A percentile compares a stretch with the other conserved stretches of the same genome.
phyloP scores from a whole-genome alignment of 139 green algal genomes.

The Marvania coccoides region DNA sequence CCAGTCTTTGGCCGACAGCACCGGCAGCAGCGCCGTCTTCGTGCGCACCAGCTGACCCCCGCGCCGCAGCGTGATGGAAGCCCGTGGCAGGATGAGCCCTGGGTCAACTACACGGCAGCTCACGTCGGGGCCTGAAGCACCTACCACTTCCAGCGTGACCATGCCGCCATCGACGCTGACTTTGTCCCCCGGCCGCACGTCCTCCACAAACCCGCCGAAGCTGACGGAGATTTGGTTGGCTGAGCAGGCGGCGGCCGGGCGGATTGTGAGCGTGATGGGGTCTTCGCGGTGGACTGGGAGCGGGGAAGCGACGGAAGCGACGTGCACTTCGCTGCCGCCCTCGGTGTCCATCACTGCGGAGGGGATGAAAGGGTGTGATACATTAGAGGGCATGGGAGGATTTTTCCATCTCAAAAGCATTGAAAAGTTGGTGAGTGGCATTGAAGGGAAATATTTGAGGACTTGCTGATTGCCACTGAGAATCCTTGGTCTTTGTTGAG shows the following conservation, averaged over 20 bases:
- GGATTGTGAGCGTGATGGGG: conserved; percentile 59
- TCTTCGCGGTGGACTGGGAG: conserved; percentile 48
- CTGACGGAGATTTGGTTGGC: conserved; percentile 38
- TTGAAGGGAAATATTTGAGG: too few species aligned
- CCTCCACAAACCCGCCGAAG: conserved; percentile 60
- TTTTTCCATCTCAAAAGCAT: background rate
- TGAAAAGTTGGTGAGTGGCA: background rate
- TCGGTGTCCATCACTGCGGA: conserved; percentile 89
- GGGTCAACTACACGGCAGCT: conserved; percentile 51
- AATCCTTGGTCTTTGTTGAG: conserved; percentile 71
- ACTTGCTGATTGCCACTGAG: background rate
- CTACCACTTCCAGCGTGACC: conserved; percentile 64
- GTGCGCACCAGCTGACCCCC: conserved; percentile 51
- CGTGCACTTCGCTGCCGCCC: conserved; percentile 68
- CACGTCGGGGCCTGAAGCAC: conserved; percentile 69
- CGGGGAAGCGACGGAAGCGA: conserved; percentile 33
- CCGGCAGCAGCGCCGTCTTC: conserved; percentile 65
- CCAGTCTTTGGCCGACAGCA: conserved; percentile 81
- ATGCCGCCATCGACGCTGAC: conserved; percentile 86
- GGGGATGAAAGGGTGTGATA: conserved; percentile 53
- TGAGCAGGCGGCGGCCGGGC: conserved; percentile 19
- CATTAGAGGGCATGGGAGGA: background rate
- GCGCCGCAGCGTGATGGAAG: conserved; percentile 71
- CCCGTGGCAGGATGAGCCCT: conserved; percentile 70
- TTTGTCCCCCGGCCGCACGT: conserved; percentile 65